These are phyloP conservation scores for Globisporangium nodosum DNA, from an alignment of 352 stramenopile species.

Conservation along the genomic window DNA sequence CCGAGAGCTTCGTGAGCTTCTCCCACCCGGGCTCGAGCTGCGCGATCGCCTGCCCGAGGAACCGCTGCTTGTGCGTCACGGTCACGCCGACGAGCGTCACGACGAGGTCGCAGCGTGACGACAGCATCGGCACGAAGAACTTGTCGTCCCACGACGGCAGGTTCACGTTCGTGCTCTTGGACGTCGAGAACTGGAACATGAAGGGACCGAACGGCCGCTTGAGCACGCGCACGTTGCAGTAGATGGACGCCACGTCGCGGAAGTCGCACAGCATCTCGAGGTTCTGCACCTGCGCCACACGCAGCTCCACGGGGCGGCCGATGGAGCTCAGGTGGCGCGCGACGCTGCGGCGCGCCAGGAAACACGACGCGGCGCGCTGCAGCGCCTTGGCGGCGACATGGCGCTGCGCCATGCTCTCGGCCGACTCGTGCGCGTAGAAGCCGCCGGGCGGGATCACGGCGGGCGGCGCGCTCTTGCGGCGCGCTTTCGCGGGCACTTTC, in stretches of 20 bases:
- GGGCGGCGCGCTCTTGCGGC: not conserved
- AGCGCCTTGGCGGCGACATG: slow-evolving; percentile 25
- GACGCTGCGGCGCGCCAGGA: slow-evolving; percentile 27
- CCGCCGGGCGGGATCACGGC: not conserved
- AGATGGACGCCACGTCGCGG: slow-evolving; percentile 54
- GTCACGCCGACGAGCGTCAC: slow-evolving; percentile 70
- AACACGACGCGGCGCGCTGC: slow-evolving; percentile 32
- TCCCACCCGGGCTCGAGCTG: slow-evolving; percentile 68
- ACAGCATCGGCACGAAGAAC: slow-evolving; percentile 81
- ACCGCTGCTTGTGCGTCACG: slow-evolving; percentile 41
- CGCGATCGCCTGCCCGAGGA: slow-evolving; percentile 60
- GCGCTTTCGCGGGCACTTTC: not conserved
- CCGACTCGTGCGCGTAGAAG: slow-evolving; percentile 18
- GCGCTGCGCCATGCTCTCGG: slow-evolving; percentile 27
- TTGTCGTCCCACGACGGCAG: slow-evolving; percentile 50
- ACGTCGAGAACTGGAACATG: slow-evolving; percentile 82
- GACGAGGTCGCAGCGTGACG: slow-evolving; percentile 74
- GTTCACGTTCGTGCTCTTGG: slow-evolving; percentile 48
- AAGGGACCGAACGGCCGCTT: slow-evolving; percentile 83
- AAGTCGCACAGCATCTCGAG: slow-evolving; percentile 78
- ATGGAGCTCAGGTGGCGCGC: slow-evolving; percentile 44
- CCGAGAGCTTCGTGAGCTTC: slow-evolving; percentile 23
- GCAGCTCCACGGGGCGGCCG: slow-evolving; percentile 56
- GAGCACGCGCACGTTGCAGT: slow-evolving; percentile 78
- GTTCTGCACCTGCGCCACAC: slow-evolving; percentile 33